Conservation (phyloP, 2,329 filamentous ascomycete genomes). For the Alternaria hordeiaustralica region DNA sequence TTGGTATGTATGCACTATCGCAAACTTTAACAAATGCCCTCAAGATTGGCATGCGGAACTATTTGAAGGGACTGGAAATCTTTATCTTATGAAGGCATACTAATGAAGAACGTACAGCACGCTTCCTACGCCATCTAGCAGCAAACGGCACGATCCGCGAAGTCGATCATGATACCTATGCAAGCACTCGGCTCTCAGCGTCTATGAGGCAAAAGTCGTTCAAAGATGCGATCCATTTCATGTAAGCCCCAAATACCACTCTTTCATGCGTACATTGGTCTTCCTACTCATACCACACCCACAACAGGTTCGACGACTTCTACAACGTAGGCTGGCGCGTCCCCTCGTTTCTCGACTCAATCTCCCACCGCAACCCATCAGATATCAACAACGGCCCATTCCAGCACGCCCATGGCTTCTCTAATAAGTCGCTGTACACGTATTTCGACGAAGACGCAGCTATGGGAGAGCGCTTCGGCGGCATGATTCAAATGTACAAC, state of each 20-base stretch:
- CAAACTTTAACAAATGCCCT: neutral
- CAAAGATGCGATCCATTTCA: constrained; percentile 7
- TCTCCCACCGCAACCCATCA: constrained; percentile 8
- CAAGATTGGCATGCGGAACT: neutral
- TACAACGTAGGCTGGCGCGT: constrained; percentile 17
- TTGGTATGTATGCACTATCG: neutral
- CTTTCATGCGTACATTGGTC: neutral
- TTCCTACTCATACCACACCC: neutral
- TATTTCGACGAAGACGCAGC: constrained; percentile 14
- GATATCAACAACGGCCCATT: constrained; percentile 13
- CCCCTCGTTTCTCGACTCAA: constrained; percentile 13
- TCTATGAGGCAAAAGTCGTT: constrained; percentile 12
- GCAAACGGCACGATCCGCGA: constrained; percentile 13
- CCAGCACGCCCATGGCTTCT: constrained; percentile 10
- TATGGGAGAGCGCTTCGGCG: constrained; percentile 11
- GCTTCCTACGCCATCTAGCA: constrained; percentile 14
- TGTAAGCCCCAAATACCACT: neutral
- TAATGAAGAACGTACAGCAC: neutral
- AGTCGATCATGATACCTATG: constrained; percentile 8
- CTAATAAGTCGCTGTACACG: neutral
- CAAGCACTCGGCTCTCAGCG: constrained; percentile 13
- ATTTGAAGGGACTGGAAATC: neutral
- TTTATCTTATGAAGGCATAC: neutral
- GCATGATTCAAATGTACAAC: constrained; percentile 19
- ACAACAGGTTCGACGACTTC: constrained; percentile 14